phyloP scores from a whole-genome alignment of 257 asterid species.

The Solanum commersonii region DNA sequence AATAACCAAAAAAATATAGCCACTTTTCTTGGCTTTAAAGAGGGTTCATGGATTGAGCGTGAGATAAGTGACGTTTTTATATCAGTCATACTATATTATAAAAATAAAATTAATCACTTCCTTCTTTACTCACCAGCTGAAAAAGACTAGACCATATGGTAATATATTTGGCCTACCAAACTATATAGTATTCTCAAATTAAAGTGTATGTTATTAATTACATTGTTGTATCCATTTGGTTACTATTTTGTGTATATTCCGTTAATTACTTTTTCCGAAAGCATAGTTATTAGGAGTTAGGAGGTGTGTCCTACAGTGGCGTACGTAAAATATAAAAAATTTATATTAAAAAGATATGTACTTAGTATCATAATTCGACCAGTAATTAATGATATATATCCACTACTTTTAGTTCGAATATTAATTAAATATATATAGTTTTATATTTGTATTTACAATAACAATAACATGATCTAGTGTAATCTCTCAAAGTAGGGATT shows the following conservation, averaged over 20 bases:
- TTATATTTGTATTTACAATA: too few relatives aligned
- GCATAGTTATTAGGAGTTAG: neutral
- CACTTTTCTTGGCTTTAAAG: constrained; percentile 38
- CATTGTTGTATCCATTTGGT: neutral
- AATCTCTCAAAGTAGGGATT: too few relatives aligned
- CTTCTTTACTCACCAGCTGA: neutral
- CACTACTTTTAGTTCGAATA: too few relatives aligned
- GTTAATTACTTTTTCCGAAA: neutral
- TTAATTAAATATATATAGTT: too few relatives aligned
- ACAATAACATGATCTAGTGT: too few relatives aligned
- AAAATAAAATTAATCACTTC: constrained; percentile 5
- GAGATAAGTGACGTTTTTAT: constrained; percentile 15
- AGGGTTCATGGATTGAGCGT: constrained; percentile 37
- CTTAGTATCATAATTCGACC: too few relatives aligned
- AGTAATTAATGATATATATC: too few relatives aligned
- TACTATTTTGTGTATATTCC: neutral
- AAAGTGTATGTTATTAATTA: neutral
- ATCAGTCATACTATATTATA: neutral
- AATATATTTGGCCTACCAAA: neutral
- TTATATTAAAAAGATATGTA: too few relatives aligned
- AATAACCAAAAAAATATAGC: neutral
- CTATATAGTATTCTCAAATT: neutral
- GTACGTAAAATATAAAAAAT: too few relatives aligned
- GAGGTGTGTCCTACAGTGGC: too few relatives aligned
- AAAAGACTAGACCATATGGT: neutral